Percentiles rank a stretch among this genome's conserved stretches.
These are phyloP conservation scores for Takashimella koratensis DNA, from an alignment of 1,284 basidiomycete species.

Conservation along the genomic window DNA sequence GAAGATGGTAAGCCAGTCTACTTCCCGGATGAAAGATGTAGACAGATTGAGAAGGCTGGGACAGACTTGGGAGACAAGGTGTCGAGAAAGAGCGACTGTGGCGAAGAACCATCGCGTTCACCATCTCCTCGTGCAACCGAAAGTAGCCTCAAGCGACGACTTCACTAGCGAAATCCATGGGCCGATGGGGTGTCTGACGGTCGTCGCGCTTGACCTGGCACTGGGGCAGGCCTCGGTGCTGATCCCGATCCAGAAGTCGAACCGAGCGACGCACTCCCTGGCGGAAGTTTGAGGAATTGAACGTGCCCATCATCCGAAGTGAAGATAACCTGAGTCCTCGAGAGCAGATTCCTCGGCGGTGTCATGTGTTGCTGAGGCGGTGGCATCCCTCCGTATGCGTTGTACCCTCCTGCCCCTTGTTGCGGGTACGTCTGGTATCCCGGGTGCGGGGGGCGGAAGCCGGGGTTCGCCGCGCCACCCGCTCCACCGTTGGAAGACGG, in stretches of 20 bases:
- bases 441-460: constrained; percentile 5
- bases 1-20: too few species aligned
- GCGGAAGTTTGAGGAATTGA: constrained; percentile 46
- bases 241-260: background rate
- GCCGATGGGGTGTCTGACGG: background rate
- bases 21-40: too few species aligned
- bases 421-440: constrained; percentile 2
- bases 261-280: background rate
- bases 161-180: background rate
- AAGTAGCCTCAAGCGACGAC: too few species aligned
- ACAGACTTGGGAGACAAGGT: too few species aligned
- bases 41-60: too few species aligned
- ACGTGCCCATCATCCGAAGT: constrained; percentile 48
- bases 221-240: background rate
- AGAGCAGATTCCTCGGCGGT: constrained; percentile 23
- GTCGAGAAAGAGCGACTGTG: too few species aligned
- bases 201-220: too few species aligned
- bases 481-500: constrained; percentile 3
- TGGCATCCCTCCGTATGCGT: constrained; percentile 22
- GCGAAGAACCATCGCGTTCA: too few species aligned
- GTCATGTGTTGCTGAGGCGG: constrained; percentile 6
- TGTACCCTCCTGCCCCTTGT: background rate
- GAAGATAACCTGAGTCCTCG: constrained; percentile 46
- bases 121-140: too few species aligned
- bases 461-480: constrained; percentile 5